Evolutionary conservation across 768 basidiomycete genomes (phyloP), one percentile per base, ranked within the genome.

Genomic region (Trametes cinnabarina): DNA sequence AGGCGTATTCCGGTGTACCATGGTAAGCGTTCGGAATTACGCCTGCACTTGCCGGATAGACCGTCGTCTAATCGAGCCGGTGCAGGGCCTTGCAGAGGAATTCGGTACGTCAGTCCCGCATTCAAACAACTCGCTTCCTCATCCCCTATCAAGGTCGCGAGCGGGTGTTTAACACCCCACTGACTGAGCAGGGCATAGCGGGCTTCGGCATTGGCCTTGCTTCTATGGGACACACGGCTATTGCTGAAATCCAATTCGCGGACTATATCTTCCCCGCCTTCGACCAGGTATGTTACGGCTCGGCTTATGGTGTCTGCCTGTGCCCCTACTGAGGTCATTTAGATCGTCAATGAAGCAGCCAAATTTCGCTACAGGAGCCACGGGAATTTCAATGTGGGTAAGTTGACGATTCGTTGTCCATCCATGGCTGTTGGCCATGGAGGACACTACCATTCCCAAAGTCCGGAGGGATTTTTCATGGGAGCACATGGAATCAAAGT

Each of bases 221-320:
- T 0, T 76, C 87, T 10, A 96, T 97, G 88, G 94, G 94, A 0
- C 94, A 94, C 58, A 93, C 91, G 3, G 92, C 94, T 3, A 94
- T 98, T 54, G 94, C 92, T 35, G 94, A 98, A 72, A 92, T 97
- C 57, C 90, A 92, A 67, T 94, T 94, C 58, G 83, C 87, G 3
- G 91, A 94, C 68, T 94, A 96, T 69, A 95, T 96, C 59, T 95
- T 79, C 68, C 94, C 94, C 11, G 94, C 94, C 0, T 98, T 98
- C 68, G 94, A 97, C 68, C 94, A 95, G 80, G 91, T 88, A 50
- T 41, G 72, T 59, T 32, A 37, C 48, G 34, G 47, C 32, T 30
- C 26, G 3, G 8, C 25, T n/a, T 30, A 10, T 3, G 32, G 26
- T 39, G 15, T 4, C 12, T 4, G 19, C 5, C 32, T 12, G 19